phyloP scores from a whole-genome alignment of 2,329 filamentous ascomycete species.

The Penicillium hesseltinei region DNA sequence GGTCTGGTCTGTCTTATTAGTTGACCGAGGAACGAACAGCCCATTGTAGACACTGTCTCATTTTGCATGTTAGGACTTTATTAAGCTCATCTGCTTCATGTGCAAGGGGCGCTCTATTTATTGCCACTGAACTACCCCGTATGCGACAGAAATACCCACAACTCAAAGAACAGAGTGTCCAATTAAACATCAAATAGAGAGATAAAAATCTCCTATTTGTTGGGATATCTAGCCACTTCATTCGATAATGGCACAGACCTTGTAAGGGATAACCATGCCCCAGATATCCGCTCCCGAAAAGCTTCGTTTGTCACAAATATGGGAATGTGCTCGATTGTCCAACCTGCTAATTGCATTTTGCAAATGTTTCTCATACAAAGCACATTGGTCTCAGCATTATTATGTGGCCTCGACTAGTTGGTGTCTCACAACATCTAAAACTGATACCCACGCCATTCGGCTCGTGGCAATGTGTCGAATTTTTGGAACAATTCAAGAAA shows the following conservation, averaged over 20 bases:
- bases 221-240: background rate
- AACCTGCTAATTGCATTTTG: background rate
- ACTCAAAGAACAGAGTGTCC: background rate
- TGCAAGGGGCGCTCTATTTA: conserved; percentile 9
- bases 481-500: background rate
- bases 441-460: background rate
- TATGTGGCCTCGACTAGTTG: background rate
- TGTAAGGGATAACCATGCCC: background rate
- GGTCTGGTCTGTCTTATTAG: background rate
- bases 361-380: background rate
- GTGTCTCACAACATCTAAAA: background rate
- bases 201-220: conserved; percentile 1
- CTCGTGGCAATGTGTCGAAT: background rate
- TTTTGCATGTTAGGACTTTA: conserved; percentile 5
- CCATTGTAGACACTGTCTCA: conserved; percentile 2
- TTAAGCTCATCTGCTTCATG: conserved; percentile 9
- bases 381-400: background rate
- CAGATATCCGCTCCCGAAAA: background rate
- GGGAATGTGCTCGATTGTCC: background rate
- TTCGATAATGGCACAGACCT: background rate
- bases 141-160: background rate
- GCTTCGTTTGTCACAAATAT: background rate
- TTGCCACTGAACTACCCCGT: background rate
- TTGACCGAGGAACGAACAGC: conserved; percentile 2
- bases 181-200: background rate